Conservation (phyloP, 2,329 filamentous ascomycete species). For the Capronia americana region DNA sequence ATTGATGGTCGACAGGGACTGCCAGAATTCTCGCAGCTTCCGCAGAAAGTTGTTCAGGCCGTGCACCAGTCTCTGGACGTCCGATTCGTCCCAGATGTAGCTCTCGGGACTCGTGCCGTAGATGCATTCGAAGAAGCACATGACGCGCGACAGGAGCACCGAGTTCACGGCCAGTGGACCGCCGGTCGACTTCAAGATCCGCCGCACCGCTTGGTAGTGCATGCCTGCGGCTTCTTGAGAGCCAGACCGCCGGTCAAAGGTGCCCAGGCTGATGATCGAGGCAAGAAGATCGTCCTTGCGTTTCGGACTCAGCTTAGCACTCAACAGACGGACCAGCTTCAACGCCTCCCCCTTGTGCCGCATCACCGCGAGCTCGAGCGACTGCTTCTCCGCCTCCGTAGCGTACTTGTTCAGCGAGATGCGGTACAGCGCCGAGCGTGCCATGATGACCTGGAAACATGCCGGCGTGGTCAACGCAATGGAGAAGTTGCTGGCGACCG, state of each 20-base stretch:
- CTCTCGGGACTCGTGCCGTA: constrained; percentile 35
- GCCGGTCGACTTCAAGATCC: constrained; percentile 32
- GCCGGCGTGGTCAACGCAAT: constrained; percentile 36
- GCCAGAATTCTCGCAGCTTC: constrained; percentile 28
- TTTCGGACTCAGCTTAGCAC: constrained; percentile 18
- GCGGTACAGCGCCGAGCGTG: constrained; percentile 36
- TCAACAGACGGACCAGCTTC: constrained; percentile 30
- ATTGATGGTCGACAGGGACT: constrained; percentile 28
- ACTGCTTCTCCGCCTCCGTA: constrained; percentile 27
- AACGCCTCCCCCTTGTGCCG: constrained; percentile 35
- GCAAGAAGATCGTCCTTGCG: constrained; percentile 34
- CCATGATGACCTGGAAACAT: constrained; percentile 36
- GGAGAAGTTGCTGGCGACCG: constrained; percentile 37
- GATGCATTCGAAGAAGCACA: constrained; percentile 37
- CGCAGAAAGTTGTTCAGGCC: constrained; percentile 28
- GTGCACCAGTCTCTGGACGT: constrained; percentile 24
- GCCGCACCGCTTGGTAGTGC: constrained; percentile 31
- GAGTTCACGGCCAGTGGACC: constrained; percentile 32
- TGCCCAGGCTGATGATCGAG: constrained; percentile 36
- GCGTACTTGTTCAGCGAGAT: constrained; percentile 35
- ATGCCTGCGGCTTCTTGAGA: constrained; percentile 27
- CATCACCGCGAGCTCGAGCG: constrained; percentile 31
- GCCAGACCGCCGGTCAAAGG: constrained; percentile 32
- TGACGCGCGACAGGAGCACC: constrained; percentile 32
- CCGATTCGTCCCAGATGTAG: constrained; percentile 34